A percentile compares a stretch with the other conserved stretches of the same genome.
Conservation (phyloP, 495 filamentous ascomycete species). For the Xylaria telfairii region DNA sequence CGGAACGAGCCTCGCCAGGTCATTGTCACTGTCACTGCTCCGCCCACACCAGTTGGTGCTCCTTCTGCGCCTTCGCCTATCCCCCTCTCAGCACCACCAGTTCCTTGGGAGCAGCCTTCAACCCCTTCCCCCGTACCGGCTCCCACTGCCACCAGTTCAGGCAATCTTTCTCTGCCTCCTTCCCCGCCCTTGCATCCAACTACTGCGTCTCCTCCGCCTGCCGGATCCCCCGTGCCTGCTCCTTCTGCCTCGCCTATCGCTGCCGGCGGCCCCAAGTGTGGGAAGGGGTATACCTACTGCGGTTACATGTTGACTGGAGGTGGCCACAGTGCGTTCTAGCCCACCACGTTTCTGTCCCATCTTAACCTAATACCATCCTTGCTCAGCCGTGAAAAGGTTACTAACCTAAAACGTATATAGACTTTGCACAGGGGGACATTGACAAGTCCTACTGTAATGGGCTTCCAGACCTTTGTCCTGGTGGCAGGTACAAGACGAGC, state of each 20-base stretch:
- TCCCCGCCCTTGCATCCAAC: background rate
- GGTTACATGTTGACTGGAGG: slow-evolving; percentile 49
- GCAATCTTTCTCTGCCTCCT: slow-evolving; percentile 5
- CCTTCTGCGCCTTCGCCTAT: background rate
- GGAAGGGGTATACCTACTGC: slow-evolving; percentile 53
- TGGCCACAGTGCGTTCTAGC: slow-evolving; percentile 42
- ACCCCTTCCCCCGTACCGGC: background rate
- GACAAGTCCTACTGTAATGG: slow-evolving; percentile 50
- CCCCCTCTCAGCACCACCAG: slow-evolving; percentile 12
- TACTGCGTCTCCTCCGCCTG: background rate
- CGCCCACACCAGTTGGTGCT: background rate
- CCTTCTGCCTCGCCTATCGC: slow-evolving; percentile 20
- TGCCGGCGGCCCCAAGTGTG: slow-evolving; percentile 42
- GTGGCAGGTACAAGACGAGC: slow-evolving; percentile 48
- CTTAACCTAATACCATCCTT: background rate
- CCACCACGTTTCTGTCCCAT: background rate
- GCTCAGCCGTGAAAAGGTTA: background rate
- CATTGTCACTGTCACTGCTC: background rate
- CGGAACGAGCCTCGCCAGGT: slow-evolving; percentile 13
- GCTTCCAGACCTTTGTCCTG: slow-evolving; percentile 44
- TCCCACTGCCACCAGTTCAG: background rate
- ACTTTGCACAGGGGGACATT: slow-evolving; percentile 46
- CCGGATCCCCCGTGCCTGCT: slow-evolving; percentile 6
- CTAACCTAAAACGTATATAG: slow-evolving; percentile 29
- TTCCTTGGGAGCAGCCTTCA: slow-evolving; percentile 17